A percentile compares a stretch with the other conserved stretches of the same genome.
These are phyloP conservation scores for Penicillium nucicola DNA, from an alignment of 495 filamentous ascomycete species.

Conservation along the genomic window DNA sequence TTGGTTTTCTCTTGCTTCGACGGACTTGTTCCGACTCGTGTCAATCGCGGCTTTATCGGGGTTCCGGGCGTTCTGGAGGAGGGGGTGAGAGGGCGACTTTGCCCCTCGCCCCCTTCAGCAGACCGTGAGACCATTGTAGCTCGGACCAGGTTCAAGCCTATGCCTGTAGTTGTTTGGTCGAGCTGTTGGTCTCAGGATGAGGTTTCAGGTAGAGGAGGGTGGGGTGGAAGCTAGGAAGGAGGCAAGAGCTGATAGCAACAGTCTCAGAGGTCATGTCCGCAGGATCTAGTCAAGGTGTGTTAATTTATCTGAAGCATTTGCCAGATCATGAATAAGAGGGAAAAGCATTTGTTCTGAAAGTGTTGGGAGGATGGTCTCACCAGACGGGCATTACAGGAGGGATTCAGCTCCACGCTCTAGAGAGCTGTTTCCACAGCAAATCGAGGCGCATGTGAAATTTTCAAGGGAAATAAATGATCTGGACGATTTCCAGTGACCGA, in stretches of 20 bases:
- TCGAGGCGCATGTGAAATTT: conserved; percentile 14
- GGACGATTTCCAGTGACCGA: not conserved
- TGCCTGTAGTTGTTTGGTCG: conserved; percentile 7
- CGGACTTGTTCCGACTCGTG: conserved; percentile 39
- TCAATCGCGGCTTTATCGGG: conserved; percentile 41
- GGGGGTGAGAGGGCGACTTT: conserved; percentile 31
- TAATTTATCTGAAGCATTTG: conserved; percentile 12
- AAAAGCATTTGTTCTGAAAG: conserved; percentile 1
- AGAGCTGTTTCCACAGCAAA: conserved; percentile 18
- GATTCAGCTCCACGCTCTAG: conserved; percentile 27
- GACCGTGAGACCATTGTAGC: conserved; percentile 41
- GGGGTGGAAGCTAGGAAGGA: conserved; percentile 25
- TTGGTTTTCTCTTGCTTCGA: conserved; percentile 45
- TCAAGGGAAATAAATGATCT: not conserved
- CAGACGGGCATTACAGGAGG: conserved; percentile 28
- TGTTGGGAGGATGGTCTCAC: conserved; percentile 20
- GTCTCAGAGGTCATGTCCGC: conserved; percentile 39
- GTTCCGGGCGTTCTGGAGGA: conserved; percentile 36
- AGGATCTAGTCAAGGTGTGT: conserved; percentile 15
- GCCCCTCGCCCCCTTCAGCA: conserved; percentile 37
- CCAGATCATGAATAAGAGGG: conserved; percentile 8
- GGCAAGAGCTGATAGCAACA: conserved; percentile 37
- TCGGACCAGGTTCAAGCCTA: not conserved
- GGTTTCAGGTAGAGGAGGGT: conserved; percentile 25
- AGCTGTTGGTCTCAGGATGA: conserved; percentile 17